Percentiles rank a stretch among this genome's conserved stretches.
Conservation (phyloP, 140 eudicot genomes). For the Ambrosia hybrid region DNA sequence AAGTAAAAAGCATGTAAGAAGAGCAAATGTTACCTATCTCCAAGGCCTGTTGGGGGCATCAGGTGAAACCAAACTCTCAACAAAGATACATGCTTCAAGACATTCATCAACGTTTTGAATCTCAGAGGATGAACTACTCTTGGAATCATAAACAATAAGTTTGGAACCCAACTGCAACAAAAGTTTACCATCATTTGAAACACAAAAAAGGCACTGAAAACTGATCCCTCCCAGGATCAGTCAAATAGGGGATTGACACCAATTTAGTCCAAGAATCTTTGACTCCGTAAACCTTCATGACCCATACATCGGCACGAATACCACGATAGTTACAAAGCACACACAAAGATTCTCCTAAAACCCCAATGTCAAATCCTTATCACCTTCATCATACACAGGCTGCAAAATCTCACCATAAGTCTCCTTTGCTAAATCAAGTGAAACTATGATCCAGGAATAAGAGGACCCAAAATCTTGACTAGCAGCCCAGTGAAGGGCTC, state of each 20-base stretch:
- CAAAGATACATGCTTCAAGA: slow-evolving; percentile 38
- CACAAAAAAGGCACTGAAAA: slow-evolving; percentile 32
- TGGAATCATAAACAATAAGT: slow-evolving; percentile 36
- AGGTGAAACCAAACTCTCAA: slow-evolving; percentile 56
- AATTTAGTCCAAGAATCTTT: slow-evolving; percentile 59
- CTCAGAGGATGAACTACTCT: slow-evolving; percentile 11
- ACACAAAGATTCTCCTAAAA: slow-evolving; percentile 33
- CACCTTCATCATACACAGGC: slow-evolving; percentile 41
- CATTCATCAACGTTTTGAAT: slow-evolving; percentile 29
- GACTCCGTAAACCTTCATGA: slow-evolving; percentile 61
- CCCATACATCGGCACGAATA: slow-evolving; percentile 47
- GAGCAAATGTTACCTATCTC: slow-evolving; percentile 17
- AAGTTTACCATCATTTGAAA: slow-evolving; percentile 39
- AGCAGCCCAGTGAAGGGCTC: slow-evolving; percentile 54
- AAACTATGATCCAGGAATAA: slow-evolving; percentile 35
- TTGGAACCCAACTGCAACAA: slow-evolving; percentile 27
- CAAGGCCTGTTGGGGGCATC: slow-evolving; percentile 22
- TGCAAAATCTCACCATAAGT: slow-evolving; percentile 32
- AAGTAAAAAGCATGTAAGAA: too few species aligned
- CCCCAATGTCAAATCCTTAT: slow-evolving; percentile 39
- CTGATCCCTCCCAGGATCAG: slow-evolving; percentile 24
- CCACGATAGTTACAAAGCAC: slow-evolving; percentile 34
- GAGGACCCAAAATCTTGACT: slow-evolving; percentile 12
- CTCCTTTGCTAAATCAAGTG: slow-evolving; percentile 48
- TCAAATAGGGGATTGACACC: slow-evolving; percentile 36